These are phyloP conservation scores for Brasenia schreberi DNA, from an alignment of 164 flowering plant genomes.

Conservation along the genomic window DNA sequence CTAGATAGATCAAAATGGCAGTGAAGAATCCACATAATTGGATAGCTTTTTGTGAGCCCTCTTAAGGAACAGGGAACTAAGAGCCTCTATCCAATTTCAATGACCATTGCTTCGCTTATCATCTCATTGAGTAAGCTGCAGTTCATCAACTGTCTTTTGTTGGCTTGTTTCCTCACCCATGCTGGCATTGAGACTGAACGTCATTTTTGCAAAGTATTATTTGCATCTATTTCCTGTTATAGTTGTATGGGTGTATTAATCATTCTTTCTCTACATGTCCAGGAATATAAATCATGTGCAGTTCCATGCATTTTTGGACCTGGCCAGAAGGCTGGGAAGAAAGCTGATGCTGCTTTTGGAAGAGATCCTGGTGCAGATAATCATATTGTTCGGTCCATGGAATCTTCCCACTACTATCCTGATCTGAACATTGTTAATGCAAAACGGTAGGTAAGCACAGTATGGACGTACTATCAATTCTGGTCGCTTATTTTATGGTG, in stretches of 20 bases:
- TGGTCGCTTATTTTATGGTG: too few relatives aligned
- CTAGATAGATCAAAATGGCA: too few relatives aligned
- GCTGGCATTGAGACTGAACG: background rate
- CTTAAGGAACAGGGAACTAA: too few relatives aligned
- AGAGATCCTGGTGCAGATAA: constrained; percentile 19
- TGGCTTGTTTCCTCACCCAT: background rate
- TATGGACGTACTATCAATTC: background rate
- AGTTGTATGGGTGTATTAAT: background rate
- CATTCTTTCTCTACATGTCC: background rate
- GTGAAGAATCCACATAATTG: too few relatives aligned
- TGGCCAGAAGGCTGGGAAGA: constrained; percentile 12
- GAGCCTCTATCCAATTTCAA: too few relatives aligned
- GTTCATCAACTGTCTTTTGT: background rate
- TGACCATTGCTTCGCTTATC: too few relatives aligned
- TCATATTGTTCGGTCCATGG: constrained; percentile 80
- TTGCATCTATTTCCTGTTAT: background rate
- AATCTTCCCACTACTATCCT: constrained; percentile 68
- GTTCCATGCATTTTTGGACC: constrained; percentile 71
- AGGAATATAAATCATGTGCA: constrained; percentile 68
- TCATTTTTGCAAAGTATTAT: background rate
- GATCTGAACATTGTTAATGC: constrained; percentile 66
- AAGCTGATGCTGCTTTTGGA: constrained; percentile 77
- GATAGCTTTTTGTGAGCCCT: too few relatives aligned
- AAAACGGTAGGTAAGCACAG: constrained; percentile 99
- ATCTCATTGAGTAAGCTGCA: background rate